phyloP scores from a whole-genome alignment of 202 grass and related monocot genomes.

The Schoenoplectus tabernaemontani region DNA sequence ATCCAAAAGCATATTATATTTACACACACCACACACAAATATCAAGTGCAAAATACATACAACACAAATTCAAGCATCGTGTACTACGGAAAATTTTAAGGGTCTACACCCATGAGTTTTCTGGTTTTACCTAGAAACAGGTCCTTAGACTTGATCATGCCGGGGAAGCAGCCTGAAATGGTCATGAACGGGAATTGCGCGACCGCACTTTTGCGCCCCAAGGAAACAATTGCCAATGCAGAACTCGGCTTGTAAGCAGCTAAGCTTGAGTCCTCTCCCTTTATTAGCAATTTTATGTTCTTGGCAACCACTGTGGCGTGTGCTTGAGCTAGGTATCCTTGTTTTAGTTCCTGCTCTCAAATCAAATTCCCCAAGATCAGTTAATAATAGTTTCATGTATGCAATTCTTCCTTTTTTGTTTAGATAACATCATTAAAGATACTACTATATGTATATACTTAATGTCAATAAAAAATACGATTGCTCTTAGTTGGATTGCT shows the following conservation, averaged over 20 bases:
- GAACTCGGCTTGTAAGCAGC: slow-evolving; percentile 31
- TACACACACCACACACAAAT: background rate
- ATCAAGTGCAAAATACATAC: background rate
- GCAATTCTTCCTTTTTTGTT: too few species aligned
- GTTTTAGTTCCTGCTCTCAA: slow-evolving; percentile 35
- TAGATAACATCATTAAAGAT: background rate
- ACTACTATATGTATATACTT: background rate
- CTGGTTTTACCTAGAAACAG: slow-evolving; percentile 33
- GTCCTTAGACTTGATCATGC: slow-evolving; percentile 38
- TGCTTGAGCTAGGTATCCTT: slow-evolving; percentile 32
- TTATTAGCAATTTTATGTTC: slow-evolving; percentile 42
- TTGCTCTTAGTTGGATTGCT: background rate
- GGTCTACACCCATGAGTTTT: slow-evolving; percentile 27
- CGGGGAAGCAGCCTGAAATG: slow-evolving; percentile 19
- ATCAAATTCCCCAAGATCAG: background rate
- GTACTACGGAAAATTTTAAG: background rate
- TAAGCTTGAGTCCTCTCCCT: slow-evolving; percentile 24
- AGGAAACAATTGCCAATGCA: slow-evolving; percentile 32
- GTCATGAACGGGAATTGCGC: slow-evolving; percentile 34
- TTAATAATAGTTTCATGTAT: background rate
- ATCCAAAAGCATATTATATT: slow-evolving; percentile 8
- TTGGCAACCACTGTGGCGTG: slow-evolving; percentile 31
- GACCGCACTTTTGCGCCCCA: slow-evolving; percentile 28
- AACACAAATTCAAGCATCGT: background rate
- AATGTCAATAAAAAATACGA: background rate